Base-by-base conservation (phyloP, 306 rosid genomes). In the Dalbergia cochinchinensis region DNA sequence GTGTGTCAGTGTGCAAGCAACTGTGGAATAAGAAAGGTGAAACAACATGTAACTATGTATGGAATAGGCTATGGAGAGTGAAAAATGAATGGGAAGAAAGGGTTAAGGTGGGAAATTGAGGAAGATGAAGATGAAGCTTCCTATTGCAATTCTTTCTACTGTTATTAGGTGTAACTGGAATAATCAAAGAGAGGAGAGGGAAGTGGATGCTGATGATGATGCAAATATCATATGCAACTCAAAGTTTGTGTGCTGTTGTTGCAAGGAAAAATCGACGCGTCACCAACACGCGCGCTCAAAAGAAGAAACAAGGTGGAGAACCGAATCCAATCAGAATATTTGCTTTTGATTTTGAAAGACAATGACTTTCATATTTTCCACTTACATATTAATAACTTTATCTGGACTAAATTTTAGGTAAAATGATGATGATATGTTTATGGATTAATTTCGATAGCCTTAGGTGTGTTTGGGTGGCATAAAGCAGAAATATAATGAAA, bases 11-110 rank as follows among this genome's bases (percentile, higher is more conserved):
- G 69, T 74, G 59, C 41, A 15, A 69, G 16, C 20, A 14, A 68
- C 60, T 7, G 20, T 18, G 18, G 48, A 41, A 59, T n/a, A 48
- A 60, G 74, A 72, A 41, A 51, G 39, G 39, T 59, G 20, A 69
- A 41, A 61, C 79, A 83, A 86, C 55, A 63, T 59, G 45, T 61
- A 16, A 69, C 76, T 68, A 31, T 60, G 42, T 31, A 62, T 31
- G 66, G 66, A 18, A 20, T 53, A 1, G 54, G 19, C 34, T 58
- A 11, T 59, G 14, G 9, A 48, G n/a, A 48, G 19, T 15, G 19
- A 53, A 4, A 53, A 2, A 53, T 53, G 3, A 53, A 53, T 53
- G 18, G 0, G 15, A 53, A 53, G n/a, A 47, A 11, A 3, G 7
- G 8, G 9, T 53, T 53, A 26, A 26, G 31, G 33, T 19, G 41